Percentiles rank a stretch among this genome's conserved stretches.
Conservation (phyloP, 2,329 filamentous ascomycete species). For the Cladophialophora psammophila region DNA sequence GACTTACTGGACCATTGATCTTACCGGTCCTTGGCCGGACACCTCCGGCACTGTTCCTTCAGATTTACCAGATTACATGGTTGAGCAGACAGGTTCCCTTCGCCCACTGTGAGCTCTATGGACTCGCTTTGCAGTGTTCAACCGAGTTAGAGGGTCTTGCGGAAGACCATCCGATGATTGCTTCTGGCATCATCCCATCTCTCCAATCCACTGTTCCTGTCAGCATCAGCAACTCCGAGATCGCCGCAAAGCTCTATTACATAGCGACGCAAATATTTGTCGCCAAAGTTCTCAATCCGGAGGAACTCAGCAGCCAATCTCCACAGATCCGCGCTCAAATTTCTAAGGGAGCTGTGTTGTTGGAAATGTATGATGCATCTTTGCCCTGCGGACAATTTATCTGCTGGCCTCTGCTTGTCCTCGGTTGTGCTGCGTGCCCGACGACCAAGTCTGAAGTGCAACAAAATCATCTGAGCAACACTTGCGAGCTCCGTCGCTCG, state of each 20-base stretch:
- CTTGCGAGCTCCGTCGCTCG: conserved; percentile 1
- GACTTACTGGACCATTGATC: conserved; percentile 7
- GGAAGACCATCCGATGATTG: conserved; percentile 14
- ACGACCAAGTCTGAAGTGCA: conserved; percentile 9
- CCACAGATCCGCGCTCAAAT: conserved; percentile 22
- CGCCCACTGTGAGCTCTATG: conserved; percentile 11
- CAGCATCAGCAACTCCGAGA: conserved; percentile 20
- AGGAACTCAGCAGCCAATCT: conserved; percentile 18
- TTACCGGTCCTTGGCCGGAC: conserved; percentile 31
- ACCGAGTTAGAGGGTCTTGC: conserved; percentile 26
- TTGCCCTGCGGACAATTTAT: conserved; percentile 32
- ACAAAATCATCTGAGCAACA: background rate
- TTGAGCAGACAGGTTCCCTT: conserved; percentile 33
- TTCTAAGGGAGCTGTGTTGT: conserved; percentile 12
- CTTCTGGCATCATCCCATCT: background rate
- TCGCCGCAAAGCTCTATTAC: conserved; percentile 33
- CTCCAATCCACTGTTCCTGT: background rate
- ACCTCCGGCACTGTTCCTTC: conserved; percentile 29
- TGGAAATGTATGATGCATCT: conserved; percentile 27
- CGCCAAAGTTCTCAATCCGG: conserved; percentile 29
- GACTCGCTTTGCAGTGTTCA: conserved; percentile 29
- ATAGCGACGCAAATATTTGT: conserved; percentile 30
- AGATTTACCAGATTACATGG: conserved; percentile 35
- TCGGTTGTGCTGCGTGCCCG: conserved; percentile 34
- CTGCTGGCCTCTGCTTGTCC: conserved; percentile 35